phyloP scores from a whole-genome alignment of 2,329 filamentous ascomycete species.

The Pseudogymnoascus sp. region DNA sequence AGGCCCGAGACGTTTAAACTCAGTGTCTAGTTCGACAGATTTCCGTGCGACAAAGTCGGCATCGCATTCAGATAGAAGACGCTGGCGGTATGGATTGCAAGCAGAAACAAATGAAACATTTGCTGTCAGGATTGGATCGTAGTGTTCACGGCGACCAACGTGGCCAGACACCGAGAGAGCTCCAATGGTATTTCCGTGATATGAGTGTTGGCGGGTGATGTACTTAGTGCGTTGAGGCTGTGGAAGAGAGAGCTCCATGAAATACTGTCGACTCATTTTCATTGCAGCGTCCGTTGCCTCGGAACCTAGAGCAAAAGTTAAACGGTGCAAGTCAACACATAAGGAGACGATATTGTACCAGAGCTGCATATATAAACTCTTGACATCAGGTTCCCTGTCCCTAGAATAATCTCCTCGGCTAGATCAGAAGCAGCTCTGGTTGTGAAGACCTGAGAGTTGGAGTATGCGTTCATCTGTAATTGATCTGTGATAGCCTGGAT shows the following conservation, averaged over 20 bases:
- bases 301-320: slow-evolving; percentile 38
- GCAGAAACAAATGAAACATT: slow-evolving; percentile 50
- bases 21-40: slow-evolving; percentile 50
- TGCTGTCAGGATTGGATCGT: slow-evolving; percentile 44
- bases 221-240: slow-evolving; percentile 48
- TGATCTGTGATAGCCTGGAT: slow-evolving; percentile 50
- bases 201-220: slow-evolving; percentile 56
- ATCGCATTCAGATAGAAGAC: slow-evolving; percentile 40
- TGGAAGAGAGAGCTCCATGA: slow-evolving; percentile 42
- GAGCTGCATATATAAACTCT: slow-evolving; percentile 49
- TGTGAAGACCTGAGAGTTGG: slow-evolving; percentile 49
- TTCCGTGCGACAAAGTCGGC: slow-evolving; percentile 48
- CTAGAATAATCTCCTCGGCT: slow-evolving; percentile 31
- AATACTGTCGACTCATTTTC: slow-evolving; percentile 61
- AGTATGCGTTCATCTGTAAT: slow-evolving; percentile 46
- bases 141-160: slow-evolving; percentile 47
- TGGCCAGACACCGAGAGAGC: slow-evolving; percentile 54
- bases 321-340: neutral
- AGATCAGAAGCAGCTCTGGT: slow-evolving; percentile 43
- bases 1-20: slow-evolving; percentile 52
- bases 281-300: slow-evolving; percentile 62
- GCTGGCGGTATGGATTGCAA: slow-evolving; percentile 55
- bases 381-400: slow-evolving; percentile 38
- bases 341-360: slow-evolving; percentile 32
- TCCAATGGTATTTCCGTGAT: slow-evolving; percentile 62